Evolutionary conservation across 495 filamentous ascomycete species (phyloP).

Genomic region (Articulospora tetracladia): DNA sequence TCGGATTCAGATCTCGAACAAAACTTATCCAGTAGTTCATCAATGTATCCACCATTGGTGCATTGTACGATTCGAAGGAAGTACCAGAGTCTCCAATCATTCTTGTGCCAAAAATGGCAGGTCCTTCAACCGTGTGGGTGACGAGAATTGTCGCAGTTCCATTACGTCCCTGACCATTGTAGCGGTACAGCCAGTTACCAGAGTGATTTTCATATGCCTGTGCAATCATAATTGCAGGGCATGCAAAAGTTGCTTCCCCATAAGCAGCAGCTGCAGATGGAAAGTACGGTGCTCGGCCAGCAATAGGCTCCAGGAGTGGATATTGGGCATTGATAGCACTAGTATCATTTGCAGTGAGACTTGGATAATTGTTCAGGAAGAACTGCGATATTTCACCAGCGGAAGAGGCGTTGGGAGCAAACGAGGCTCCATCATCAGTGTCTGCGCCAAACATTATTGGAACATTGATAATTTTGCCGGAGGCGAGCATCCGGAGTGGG

Average conservation of each 20-base stretch:
- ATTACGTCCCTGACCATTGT: slow-evolving; percentile 51
- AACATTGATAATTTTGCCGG: slow-evolving; percentile 59
- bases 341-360: slow-evolving; percentile 45
- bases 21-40: slow-evolving; percentile 69
- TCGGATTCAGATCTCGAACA: slow-evolving; percentile 58
- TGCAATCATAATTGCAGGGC: slow-evolving; percentile 46
- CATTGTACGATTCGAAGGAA: slow-evolving; percentile 47
- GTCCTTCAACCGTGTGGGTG: slow-evolving; percentile 58
- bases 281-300: not conserved
- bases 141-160: slow-evolving; percentile 50
- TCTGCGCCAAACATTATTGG: slow-evolving; percentile 59
- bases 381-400: slow-evolving; percentile 46
- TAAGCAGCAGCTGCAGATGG: slow-evolving; percentile 50
- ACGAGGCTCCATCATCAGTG: slow-evolving; percentile 65
- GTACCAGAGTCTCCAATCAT: slow-evolving; percentile 38
- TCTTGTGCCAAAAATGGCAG: slow-evolving; percentile 54
- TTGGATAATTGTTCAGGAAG: slow-evolving; percentile 58
- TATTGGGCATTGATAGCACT: slow-evolving; percentile 8
- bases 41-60: slow-evolving; percentile 37
- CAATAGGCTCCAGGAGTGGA: not conserved
- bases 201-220: slow-evolving; percentile 2
- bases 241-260: slow-evolving; percentile 68
- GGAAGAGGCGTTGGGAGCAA: slow-evolving; percentile 48
- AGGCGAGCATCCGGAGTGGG: slow-evolving; percentile 52
- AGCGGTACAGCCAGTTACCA: slow-evolving; percentile 56